Evolutionary conservation across 345 rosid genomes (phyloP), one percentile per base, ranked within the genome.

Genomic region (Nasturtium officinale): DNA sequence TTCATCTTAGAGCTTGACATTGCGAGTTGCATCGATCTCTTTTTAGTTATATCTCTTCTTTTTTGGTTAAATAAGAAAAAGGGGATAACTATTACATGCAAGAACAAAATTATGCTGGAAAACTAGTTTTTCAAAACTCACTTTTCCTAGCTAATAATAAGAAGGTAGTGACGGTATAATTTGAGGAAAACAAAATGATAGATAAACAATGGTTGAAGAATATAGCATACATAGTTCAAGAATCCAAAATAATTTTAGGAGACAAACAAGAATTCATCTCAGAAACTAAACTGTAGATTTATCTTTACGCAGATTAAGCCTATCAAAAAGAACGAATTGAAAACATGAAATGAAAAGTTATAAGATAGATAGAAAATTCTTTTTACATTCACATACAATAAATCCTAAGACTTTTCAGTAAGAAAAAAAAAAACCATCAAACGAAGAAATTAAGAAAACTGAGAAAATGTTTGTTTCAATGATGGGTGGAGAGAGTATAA

Each of bases 1-100:
- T 90, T 90, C 93, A 90, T 82, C 85, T 83, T 89, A 71, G 75
- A 73, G 87, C 83, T 87, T 53, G 89, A 77, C 85, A 85, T 83
- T 63, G 26, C 9, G 20, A 54, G 65, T 65, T 74, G 72, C 67
- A 69, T 60, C 32, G 47, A 60, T 60, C 29, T 58, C 45, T 6
- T 11, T 25, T 17, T 4, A 15, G 6, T 20, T 54, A 0, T 28
- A 54, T 56, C 4, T 38, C 42, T 40, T 29, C 16, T 64, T 5
- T 29, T 4, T 26, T 53, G 2, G 5, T 25, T 35, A 18, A 37
- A 8, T 72, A 3, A 42, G 2, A 62, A 26, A 1, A 9, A 6
- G 4, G 17, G 13, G 13, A 48, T 1, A 47, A 21, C 5, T 38
- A 65, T 29, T 72, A 17, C 65, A 58, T 69, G 30, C 59, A 66